Conservation (phyloP, 139 green algal genomes). For the Chlorella sorokiniana region DNA sequence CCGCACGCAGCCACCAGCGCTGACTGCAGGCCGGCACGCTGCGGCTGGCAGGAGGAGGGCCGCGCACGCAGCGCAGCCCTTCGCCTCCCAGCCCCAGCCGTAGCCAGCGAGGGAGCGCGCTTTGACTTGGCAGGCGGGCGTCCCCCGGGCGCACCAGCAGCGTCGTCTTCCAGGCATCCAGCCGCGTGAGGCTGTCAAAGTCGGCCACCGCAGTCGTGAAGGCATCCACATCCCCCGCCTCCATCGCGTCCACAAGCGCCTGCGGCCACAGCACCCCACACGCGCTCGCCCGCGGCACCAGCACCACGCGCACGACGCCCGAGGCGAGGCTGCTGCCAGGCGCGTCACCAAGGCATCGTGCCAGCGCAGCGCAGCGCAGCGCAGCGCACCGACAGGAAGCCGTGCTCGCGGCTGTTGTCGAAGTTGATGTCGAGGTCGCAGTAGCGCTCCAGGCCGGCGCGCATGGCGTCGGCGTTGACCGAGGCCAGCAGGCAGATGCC, state of each 20-base stretch:
- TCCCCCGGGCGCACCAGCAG: constrained; percentile 60
- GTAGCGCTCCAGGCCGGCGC: constrained; percentile 70
- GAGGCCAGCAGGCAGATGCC: constrained; percentile 85
- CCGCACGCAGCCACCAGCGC: background rate
- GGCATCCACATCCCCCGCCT: constrained; percentile 70
- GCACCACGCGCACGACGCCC: background rate
- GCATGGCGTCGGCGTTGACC: constrained; percentile 28
- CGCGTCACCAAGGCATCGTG: background rate
- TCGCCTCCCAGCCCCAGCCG: too few relatives aligned
- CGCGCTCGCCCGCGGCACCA: background rate
- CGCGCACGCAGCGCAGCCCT: too few relatives aligned
- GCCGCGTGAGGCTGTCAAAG: constrained; percentile 88
- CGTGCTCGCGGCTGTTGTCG: constrained; percentile 66
- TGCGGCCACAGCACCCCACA: constrained; percentile 22
- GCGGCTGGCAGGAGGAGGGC: too few relatives aligned
- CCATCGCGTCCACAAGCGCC: constrained; percentile 63
- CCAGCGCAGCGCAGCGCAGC: background rate
- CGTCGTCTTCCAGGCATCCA: constrained; percentile 90
- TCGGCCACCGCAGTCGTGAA: constrained; percentile 88
- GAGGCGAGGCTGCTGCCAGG: background rate
- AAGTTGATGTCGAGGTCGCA: constrained; percentile 82
- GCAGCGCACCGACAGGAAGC: constrained; percentile 55
- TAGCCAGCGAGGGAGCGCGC: background rate
- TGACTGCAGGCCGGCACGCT: too few relatives aligned
- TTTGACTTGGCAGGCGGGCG: background rate